These are phyloP conservation scores for Diaporthe vaccinii DNA, from an alignment of 2,329 filamentous ascomycete genomes.

Conservation along the genomic window DNA sequence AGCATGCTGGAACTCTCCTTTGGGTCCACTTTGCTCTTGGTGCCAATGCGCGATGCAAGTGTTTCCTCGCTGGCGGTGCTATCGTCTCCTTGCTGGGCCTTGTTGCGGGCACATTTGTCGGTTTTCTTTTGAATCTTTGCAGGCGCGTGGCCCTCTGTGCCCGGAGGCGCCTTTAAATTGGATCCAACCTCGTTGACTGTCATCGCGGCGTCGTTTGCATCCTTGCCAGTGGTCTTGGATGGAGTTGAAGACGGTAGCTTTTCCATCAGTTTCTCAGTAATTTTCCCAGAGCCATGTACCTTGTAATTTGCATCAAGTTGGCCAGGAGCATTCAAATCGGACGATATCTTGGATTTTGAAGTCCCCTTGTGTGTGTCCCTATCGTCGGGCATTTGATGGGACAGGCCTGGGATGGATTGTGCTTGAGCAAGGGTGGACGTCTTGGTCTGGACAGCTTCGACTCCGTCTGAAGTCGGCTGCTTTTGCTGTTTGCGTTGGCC, in stretches of 20 bases:
- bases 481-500: not conserved
- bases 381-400: not conserved
- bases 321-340: not conserved
- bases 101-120: not conserved
- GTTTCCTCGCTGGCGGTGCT: not conserved
- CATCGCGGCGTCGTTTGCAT: not conserved
- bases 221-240: not conserved
- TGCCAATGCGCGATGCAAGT: not conserved
- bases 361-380: not conserved
- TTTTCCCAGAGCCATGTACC: not conserved
- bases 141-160: not conserved
- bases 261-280: not conserved
- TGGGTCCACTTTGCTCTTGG: not conserved
- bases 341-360: not conserved
- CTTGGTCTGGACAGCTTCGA: not conserved
- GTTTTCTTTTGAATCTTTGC: not conserved
- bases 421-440: not conserved
- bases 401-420: not conserved
- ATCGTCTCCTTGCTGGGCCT: not conserved
- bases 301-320: not conserved
- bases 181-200: not conserved
- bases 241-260: not conserved
- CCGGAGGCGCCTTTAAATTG: not conserved
- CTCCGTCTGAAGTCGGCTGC: not conserved
- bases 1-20: not conserved